A percentile compares a stretch with the other conserved stretches of the same genome.
phyloP scores from a whole-genome alignment of 2,329 filamentous ascomycete species.

The Pseudogymnoascus sp. region DNA sequence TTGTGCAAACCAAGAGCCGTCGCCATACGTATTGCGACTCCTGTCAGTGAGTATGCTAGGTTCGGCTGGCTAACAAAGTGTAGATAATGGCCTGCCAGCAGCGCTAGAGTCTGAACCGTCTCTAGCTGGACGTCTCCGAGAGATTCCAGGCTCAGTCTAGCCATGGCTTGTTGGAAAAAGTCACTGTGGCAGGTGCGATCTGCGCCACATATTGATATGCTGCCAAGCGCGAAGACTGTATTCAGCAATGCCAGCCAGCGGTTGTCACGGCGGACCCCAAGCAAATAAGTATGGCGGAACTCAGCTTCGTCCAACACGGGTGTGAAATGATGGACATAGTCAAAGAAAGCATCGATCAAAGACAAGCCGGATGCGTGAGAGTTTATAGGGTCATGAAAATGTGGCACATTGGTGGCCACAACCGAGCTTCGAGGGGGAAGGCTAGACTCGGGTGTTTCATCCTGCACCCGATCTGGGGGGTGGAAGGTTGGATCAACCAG shows the following conservation, averaged over 20 bases:
- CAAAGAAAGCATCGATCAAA: background rate
- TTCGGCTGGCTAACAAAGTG: conserved; percentile 21
- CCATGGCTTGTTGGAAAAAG: background rate
- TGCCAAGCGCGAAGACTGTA: background rate
- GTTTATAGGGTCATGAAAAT: background rate
- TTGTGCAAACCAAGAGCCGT: conserved; percentile 17
- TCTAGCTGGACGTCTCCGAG: conserved; percentile 13
- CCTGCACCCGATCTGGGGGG: background rate
- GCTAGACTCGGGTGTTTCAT: background rate
- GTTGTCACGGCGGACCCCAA: background rate
- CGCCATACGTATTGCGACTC: conserved; percentile 17
- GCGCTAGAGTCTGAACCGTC: conserved; percentile 18
- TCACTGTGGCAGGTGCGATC: background rate
- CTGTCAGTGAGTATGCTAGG: conserved; percentile 18
- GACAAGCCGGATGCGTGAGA: background rate
- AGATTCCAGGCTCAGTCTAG: background rate
- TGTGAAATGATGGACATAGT: background rate
- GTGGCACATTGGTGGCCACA: background rate
- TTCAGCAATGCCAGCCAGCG: background rate
- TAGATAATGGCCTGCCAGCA: conserved; percentile 19
- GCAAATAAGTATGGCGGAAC: background rate
- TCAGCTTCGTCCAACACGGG: background rate
- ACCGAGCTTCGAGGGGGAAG: background rate
- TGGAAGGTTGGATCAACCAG: background rate
- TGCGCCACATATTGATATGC: background rate